Base-by-base conservation (phyloP, 768 basidiomycete species). In the Pleurotus platypus region DNA sequence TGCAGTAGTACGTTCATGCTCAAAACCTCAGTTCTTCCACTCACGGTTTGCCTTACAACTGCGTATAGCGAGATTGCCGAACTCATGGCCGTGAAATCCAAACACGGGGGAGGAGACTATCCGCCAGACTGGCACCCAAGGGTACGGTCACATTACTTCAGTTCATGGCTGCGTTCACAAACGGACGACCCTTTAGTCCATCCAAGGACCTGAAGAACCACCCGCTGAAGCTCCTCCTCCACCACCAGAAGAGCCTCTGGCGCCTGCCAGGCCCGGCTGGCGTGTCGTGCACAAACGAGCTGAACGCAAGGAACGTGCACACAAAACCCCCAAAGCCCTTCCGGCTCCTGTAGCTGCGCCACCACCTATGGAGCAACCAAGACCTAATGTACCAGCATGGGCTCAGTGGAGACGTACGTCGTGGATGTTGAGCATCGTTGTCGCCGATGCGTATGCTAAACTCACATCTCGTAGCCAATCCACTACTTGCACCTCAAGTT, bases 351-450 rank as follows among this genome's bases (percentile, higher is more conserved):
- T 75, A 0, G 74, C 78, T 0, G 72, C 78, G 1, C 76, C 76
- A 5, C 71, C 77, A 9, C 77, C 78, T 0, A 72, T 75, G 24
- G 75, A 75, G 24, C 70, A 76, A 9, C 75, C 81, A 0, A 79
- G 81, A 63, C 77, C 80, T 0, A 78, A 80, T 37, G 16, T 83
- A 26, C 89, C 89, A n/a, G 82, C 90, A 1, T 92, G 90, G 90
- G 83, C 90, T 0, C 89, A 91, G 63, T 92, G 90, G 90, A 78
- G 85, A 75, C 90, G 90, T 92, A 67, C 54, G 83, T 77, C 5
- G 9, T 22, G 24, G 13, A 48, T 48, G 37, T 38, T 3, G 38
- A n/a, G 22, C 55, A 18, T 15, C 4, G n/a, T 48, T 12, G 8
- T 45, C 49, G 22, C 20, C 50, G 18, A n/a, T 59, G 40, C 58